phyloP scores from a whole-genome alignment of 306 rosid genomes.

The Fragaria vesca region DNA sequence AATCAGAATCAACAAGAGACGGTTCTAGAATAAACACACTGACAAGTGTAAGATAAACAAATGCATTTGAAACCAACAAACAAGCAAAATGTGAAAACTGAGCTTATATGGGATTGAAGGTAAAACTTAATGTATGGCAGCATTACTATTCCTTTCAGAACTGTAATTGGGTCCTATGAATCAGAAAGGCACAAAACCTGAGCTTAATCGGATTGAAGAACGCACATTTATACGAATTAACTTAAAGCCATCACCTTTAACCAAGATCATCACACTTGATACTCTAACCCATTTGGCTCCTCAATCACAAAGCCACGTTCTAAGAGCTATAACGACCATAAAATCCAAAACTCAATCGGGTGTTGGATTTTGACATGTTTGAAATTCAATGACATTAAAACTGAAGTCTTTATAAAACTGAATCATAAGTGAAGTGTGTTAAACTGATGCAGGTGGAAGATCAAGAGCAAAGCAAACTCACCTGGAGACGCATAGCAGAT shows the following conservation, averaged over 20 bases:
- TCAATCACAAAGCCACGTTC: not conserved
- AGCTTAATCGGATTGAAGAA: constrained; percentile 76
- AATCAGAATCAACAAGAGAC: not conserved
- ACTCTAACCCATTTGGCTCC: not conserved
- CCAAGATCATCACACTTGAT: not conserved
- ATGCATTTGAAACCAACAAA: not conserved
- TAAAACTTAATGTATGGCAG: constrained; percentile 24
- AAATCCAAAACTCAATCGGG: not conserved
- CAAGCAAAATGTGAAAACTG: not conserved
- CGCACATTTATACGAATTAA: constrained; percentile 26
- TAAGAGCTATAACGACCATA: not conserved
- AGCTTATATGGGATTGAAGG: not conserved
- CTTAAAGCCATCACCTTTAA: not conserved
- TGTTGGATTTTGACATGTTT: too few species aligned
- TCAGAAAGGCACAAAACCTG: constrained; percentile 52
- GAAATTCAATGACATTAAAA: not conserved
- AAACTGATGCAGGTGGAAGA: not conserved
- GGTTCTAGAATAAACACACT: not conserved
- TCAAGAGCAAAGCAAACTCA: not conserved
- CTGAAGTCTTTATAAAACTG: not conserved
- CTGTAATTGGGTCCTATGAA: constrained; percentile 60
- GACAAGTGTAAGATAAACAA: not conserved
- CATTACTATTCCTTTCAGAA: constrained; percentile 59
- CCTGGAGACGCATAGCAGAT: not conserved
- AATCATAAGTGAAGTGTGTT: not conserved